Conservation (phyloP, 371 early-diverging fungal genomes). For the Actinomucor elegans region DNA sequence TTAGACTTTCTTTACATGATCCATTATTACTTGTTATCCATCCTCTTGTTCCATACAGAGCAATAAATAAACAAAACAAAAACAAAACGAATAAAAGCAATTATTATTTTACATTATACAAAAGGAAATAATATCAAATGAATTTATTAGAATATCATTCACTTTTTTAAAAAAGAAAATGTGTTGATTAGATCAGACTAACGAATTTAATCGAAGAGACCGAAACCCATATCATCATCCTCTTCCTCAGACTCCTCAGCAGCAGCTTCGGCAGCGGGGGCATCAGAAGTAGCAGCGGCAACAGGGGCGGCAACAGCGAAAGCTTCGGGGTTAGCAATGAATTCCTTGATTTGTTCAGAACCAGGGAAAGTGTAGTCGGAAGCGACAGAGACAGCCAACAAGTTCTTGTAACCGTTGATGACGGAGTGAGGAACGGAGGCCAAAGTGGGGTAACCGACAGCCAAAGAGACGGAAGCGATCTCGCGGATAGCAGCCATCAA, state of each 20-base stretch:
- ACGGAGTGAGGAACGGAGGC: conserved; percentile 98
- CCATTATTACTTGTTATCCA: too few species aligned
- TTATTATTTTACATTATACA: too few species aligned
- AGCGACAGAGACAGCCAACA: conserved; percentile 89
- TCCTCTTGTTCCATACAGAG: too few species aligned
- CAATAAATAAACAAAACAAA: too few species aligned
- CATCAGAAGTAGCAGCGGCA: conserved; percentile 53
- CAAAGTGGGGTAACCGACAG: conserved; percentile 90
- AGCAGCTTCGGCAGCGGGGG: conserved; percentile 59
- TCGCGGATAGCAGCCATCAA: conserved; percentile 80
- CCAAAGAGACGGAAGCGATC: conserved; percentile 95
- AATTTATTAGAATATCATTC: too few species aligned
- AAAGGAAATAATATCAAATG: too few species aligned
- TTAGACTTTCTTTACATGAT: too few species aligned
- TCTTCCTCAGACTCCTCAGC: conserved; percentile 78
- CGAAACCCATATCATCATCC: conserved; percentile 71
- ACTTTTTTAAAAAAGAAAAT: too few species aligned
- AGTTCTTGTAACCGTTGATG: conserved; percentile 96
- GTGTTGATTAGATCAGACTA: too few species aligned
- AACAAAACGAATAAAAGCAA: too few species aligned
- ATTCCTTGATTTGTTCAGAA: conserved; percentile 91
- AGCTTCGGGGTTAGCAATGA: conserved; percentile 85
- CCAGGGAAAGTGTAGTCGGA: conserved; percentile 94
- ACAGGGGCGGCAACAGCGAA: conserved; percentile 73
- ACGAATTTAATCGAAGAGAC: conserved; percentile 84